Evolutionary conservation across 306 rosid genomes (phyloP), one percentile per base, ranked within the genome.

Genomic region (Casuarina glauca): DNA sequence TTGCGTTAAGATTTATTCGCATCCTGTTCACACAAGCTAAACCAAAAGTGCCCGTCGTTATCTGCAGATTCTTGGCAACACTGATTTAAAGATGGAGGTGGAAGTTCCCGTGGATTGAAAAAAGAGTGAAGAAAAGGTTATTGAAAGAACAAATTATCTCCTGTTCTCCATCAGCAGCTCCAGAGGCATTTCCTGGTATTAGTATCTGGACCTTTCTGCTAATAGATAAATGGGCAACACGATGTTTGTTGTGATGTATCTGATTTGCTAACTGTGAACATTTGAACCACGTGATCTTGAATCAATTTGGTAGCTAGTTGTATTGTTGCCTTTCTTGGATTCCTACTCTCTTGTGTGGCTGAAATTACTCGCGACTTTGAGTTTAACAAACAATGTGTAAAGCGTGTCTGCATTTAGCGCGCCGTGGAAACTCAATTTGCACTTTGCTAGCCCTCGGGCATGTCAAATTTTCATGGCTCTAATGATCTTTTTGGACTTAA

Each of bases 31-130:
- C 17, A 26, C 70, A 6, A 41, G 12, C 41, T 66, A 57, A n/a
- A 42, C 4, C 32, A 48, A 69, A 44, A 36, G 3, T 32, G 11
- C 60, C 26, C 78, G 45, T 61, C 69, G 51, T 77, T 84, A 46
- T 45, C 78, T 78, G 77, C 86, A 90, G 95, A 83, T 88, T 83
- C 90, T 92, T 76, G 83, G 93, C 74, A 83, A 84, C 80, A 72
- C 86, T 51, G 85, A 77, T 73, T 46, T 90, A 83, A 90, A 88
- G 90, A 90, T 90, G 97, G 95, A 88, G 75, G 95, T 85, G 35
- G 97, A 92, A 80, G 86, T 90, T 80, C 91, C 86, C 0, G 89
- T 90, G 78, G 93, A 92, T 77, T 90, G 86, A 76, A 78, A 42
- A 45, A 26, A 26, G 39, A 68, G 60, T 17, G 46, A 46, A 63